These are phyloP conservation scores for Neopestalotiopsis sp. DNA, from an alignment of 2,329 filamentous ascomycete species.

Conservation along the genomic window DNA sequence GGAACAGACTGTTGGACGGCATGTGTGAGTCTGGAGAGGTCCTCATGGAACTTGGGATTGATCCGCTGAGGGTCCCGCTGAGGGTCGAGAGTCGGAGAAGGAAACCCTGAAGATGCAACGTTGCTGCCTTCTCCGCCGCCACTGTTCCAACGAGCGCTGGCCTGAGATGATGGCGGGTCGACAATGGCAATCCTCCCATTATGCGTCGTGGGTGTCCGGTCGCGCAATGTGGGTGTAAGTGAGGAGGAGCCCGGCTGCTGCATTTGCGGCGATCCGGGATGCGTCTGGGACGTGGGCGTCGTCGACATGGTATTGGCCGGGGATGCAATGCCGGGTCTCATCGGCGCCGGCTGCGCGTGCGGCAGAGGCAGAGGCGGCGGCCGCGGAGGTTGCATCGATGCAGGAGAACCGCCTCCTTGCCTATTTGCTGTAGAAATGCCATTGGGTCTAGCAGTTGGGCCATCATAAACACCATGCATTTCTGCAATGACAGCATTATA, in stretches of 20 bases:
- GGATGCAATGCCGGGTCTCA: not conserved
- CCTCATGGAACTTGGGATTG: constrained; percentile 44
- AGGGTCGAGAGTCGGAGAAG: constrained; percentile 40
- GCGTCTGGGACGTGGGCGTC: not conserved
- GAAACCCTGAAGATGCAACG: constrained; percentile 31
- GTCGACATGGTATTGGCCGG: not conserved
- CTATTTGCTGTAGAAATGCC: not conserved
- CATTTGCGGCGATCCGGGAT: not conserved
- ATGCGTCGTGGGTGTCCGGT: not conserved
- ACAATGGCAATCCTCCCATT: constrained; percentile 26
- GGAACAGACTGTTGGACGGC: constrained; percentile 47
- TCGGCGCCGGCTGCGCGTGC: constrained; percentile 1
- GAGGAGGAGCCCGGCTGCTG: not conserved
- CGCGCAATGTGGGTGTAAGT: not conserved
- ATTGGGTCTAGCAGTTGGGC: not conserved
- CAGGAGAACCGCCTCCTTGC: not conserved
- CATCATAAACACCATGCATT: too few species aligned
- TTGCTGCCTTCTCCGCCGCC: not conserved
- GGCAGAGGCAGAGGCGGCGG: not conserved
- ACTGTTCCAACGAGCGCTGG: constrained; percentile 11
- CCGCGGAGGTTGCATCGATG: not conserved
- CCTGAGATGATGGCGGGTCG: constrained; percentile 22
- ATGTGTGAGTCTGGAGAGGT: constrained; percentile 42
- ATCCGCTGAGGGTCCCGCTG: constrained; percentile 30
- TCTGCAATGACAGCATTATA: too few species aligned